Conservation (phyloP, 192 early-diverging fungal species). For the Dispira parvispora region DNA sequence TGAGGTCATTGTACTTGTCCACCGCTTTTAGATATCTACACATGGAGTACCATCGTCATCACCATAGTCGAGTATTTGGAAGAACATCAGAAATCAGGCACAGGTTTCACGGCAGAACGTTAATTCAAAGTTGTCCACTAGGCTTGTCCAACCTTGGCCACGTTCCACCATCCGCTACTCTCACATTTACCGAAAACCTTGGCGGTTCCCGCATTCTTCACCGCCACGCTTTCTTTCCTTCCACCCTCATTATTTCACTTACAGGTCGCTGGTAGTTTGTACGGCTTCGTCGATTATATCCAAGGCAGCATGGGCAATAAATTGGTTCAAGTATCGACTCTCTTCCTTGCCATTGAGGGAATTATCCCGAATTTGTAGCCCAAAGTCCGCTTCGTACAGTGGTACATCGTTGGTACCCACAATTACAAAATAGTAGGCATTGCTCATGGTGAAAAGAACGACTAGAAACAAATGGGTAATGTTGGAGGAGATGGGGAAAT, state of each 20-base stretch:
- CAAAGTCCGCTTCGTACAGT: constrained; percentile 87
- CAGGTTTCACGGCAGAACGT: background rate
- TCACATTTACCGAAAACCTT: too few species aligned
- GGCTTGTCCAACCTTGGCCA: background rate
- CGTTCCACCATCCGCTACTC: too few species aligned
- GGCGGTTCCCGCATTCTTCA: too few species aligned
- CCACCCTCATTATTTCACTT: constrained; percentile 11
- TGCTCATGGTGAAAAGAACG: background rate
- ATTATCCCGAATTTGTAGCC: constrained; percentile 17
- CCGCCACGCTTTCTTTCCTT: too few species aligned
- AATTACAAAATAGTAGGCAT: constrained; percentile 73
- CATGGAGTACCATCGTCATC: too few species aligned
- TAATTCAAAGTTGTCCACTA: background rate
- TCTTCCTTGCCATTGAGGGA: constrained; percentile 32
- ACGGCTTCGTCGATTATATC: constrained; percentile 93
- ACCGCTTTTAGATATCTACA: constrained; percentile 81
- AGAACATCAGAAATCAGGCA: background rate
- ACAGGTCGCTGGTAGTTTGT: constrained; percentile 75
- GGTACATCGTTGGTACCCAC: constrained; percentile 91
- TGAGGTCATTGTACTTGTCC: constrained; percentile 90
- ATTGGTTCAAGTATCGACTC: constrained; percentile 82
- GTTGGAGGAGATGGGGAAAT: too few species aligned
- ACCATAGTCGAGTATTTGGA: too few species aligned
- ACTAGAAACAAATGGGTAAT: too few species aligned
- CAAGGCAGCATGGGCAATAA: constrained; percentile 89